Evolutionary conservation across 305 asterid genomes (phyloP).

Genomic region (Fraxinus platypoda): DNA sequence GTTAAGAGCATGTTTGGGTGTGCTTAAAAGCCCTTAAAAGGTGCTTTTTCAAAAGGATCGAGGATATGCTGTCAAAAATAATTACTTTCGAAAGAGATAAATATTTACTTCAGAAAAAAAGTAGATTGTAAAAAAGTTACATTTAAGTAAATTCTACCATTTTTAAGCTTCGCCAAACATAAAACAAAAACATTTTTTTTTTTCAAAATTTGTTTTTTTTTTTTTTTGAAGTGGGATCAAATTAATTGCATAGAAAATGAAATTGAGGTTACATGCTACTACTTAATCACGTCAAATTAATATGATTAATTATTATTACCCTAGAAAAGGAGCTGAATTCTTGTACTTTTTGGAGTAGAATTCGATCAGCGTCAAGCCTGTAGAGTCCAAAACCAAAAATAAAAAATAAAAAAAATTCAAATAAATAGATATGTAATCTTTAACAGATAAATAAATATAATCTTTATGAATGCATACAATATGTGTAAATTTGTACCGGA

Average conservation of each 20-base stretch:
- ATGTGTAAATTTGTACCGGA: conserved; percentile 42
- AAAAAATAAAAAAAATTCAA: no score
- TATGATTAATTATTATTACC: conserved; percentile 40
- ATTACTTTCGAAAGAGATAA: not conserved
- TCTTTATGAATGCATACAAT: not conserved
- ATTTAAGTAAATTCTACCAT: not conserved
- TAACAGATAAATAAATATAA: not conserved
- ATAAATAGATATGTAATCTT: not conserved
- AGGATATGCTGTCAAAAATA: not conserved
- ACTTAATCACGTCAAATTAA: not conserved
- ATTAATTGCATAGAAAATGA: not conserved
- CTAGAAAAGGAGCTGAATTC: conserved; percentile 77
- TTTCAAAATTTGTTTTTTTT: not conserved
- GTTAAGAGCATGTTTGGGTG: not conserved
- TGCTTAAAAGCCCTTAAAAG: not conserved
- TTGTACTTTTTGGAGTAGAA: conserved; percentile 67
- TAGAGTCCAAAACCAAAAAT: conserved; percentile 6
- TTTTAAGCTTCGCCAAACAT: not conserved
- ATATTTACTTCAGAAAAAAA: not conserved
- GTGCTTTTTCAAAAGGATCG: not conserved
- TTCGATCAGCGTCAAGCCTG: conserved; percentile 66
- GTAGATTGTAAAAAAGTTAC: not conserved
- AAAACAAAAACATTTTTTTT: not conserved
- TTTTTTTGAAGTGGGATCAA: not conserved
- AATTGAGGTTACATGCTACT: not conserved